These are phyloP conservation scores for Metarhizium anisopliae DNA, from an alignment of 2,329 filamentous ascomycete genomes.

Conservation along the genomic window DNA sequence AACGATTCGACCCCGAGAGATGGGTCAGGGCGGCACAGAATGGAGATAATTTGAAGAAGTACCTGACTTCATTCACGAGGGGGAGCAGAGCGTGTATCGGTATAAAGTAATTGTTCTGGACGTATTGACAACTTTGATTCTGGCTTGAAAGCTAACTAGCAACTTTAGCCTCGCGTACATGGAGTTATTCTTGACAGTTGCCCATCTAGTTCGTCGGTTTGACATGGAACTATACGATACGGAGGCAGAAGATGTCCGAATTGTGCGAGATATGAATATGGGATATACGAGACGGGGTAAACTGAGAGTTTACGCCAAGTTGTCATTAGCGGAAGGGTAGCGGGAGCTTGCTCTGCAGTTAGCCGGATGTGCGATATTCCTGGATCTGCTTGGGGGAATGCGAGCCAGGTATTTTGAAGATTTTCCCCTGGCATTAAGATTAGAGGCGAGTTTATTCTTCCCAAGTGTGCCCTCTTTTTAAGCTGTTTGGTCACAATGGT, in stretches of 20 bases:
- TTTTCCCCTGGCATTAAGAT: no score
- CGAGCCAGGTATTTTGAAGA: no score
- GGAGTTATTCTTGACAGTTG: neutral
- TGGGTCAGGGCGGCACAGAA: neutral
- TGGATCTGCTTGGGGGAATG: no score
- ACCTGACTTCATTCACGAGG: neutral
- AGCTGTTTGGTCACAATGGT: no score
- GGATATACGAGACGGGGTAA: neutral
- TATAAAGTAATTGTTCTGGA: neutral
- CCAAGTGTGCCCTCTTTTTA: no score
- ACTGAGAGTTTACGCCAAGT: neutral
- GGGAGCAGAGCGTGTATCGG: neutral
- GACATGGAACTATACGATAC: neutral
- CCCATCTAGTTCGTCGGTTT: neutral
- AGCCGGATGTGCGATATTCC: no score
- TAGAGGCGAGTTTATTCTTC: no score
- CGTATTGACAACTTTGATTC: neutral
- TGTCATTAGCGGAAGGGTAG: neutral
- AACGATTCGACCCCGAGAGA: neutral
- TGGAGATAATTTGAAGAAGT: neutral
- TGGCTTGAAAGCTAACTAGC: neutral
- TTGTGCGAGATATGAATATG: neutral
- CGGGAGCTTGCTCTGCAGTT: no score
- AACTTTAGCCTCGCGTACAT: neutral
- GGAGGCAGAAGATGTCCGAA: neutral